These are phyloP conservation scores for Biscogniauxia marginata DNA, from an alignment of 2,329 filamentous ascomycete genomes.

Conservation along the genomic window DNA sequence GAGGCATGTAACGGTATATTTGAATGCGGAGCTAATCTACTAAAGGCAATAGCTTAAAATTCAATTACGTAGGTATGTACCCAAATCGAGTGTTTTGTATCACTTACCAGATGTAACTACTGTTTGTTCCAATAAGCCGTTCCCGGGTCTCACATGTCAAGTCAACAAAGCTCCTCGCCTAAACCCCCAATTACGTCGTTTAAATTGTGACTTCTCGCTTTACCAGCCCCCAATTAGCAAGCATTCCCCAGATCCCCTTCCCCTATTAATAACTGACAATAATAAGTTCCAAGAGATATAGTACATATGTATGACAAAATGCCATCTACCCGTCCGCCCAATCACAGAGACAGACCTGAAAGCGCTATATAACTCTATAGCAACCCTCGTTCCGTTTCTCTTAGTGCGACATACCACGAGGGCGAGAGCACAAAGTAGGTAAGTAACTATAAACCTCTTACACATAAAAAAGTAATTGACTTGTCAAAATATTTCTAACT, in stretches of 20 bases:
- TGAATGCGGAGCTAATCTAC: neutral
- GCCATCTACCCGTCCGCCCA: neutral
- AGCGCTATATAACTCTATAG: too few species aligned
- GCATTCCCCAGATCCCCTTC: conserved; percentile 22
- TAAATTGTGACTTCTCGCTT: neutral
- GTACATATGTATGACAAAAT: neutral
- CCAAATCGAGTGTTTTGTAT: neutral
- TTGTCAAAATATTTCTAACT: neutral
- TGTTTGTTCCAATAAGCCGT: neutral
- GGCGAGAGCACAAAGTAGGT: too few species aligned
- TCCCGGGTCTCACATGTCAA: neutral
- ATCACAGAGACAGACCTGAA: too few species aligned
- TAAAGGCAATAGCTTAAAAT: neutral
- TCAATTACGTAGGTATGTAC: neutral
- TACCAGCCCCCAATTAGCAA: conserved; percentile 3
- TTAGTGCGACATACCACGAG: too few species aligned
- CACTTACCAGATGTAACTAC: neutral
- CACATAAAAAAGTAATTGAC: neutral
- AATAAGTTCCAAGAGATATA: conserved; percentile 2
- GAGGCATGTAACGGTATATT: conserved; percentile 3
- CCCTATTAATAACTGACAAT: conserved; percentile 14
- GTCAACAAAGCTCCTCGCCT: conserved; percentile 6
- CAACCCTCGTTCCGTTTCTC: too few species aligned
- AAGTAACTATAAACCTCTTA: neutral
- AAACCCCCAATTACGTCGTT: conserved; percentile 3